A percentile compares a stretch with the other conserved stretches of the same genome.
Conservation (phyloP, 345 rosid genomes). For the Populus simonii region DNA sequence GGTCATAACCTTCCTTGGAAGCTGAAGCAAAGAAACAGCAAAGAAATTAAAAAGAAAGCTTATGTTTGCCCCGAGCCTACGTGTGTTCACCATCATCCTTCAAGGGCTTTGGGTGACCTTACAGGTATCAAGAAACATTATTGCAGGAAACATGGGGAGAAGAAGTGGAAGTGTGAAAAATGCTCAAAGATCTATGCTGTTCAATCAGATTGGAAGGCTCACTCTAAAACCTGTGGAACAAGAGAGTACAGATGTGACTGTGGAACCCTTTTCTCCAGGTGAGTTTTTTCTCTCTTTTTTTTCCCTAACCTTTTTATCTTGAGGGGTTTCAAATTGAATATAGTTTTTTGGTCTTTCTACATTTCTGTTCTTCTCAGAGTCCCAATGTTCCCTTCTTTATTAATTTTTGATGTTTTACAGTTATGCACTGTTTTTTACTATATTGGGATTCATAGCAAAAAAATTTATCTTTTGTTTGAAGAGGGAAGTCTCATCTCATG, state of each 20-base stretch:
- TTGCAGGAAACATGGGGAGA: slow-evolving; percentile 91
- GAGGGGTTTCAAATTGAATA: neutral
- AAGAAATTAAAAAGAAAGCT: slow-evolving; percentile 58
- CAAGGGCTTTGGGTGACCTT: slow-evolving; percentile 90
- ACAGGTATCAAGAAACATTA: slow-evolving; percentile 96
- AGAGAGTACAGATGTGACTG: slow-evolving; percentile 94
- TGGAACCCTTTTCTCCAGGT: slow-evolving; percentile 93
- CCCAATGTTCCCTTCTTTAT: slow-evolving; percentile 12
- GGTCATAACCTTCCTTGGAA: slow-evolving; percentile 98
- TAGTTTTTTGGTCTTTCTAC: slow-evolving; percentile 9
- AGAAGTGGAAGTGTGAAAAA: slow-evolving; percentile 94
- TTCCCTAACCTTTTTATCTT: neutral
- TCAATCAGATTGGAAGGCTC: slow-evolving; percentile 98
- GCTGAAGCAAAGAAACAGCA: slow-evolving; percentile 65
- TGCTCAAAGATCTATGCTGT: slow-evolving; percentile 93
- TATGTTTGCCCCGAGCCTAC: slow-evolving; percentile 75
- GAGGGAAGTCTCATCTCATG: slow-evolving; percentile 16
- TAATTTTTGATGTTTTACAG: slow-evolving; percentile 8
- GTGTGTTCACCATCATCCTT: slow-evolving; percentile 90
- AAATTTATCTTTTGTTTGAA: slow-evolving; percentile 18
- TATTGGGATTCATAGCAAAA: neutral
- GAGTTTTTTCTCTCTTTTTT: neutral
- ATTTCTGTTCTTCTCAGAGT: slow-evolving; percentile 18
- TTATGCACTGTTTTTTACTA: slow-evolving; percentile 15
- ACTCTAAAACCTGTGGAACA: slow-evolving; percentile 91